These are phyloP conservation scores for Sporisorium exsertum DNA, from an alignment of 1,284 basidiomycete species.

Conservation along the genomic window DNA sequence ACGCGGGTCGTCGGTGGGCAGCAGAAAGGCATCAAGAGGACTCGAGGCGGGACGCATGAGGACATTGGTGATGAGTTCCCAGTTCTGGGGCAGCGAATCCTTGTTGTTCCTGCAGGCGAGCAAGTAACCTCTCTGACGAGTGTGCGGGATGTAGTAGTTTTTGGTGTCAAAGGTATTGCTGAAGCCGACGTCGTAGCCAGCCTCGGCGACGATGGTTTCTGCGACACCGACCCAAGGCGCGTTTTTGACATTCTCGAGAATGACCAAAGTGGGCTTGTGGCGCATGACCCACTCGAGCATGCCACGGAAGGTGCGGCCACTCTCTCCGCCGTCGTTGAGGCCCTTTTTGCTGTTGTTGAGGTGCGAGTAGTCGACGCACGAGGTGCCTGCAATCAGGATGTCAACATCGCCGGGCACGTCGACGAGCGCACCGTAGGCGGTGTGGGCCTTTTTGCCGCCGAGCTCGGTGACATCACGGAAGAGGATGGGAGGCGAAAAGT, in stretches of 20 bases:
- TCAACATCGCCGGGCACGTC: slow-evolving; percentile 91
- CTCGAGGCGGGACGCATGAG: slow-evolving; percentile 86
- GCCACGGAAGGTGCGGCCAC: slow-evolving; percentile 66
- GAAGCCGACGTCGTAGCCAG: slow-evolving; percentile 81
- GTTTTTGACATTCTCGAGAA: slow-evolving; percentile 91
- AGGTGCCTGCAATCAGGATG: slow-evolving; percentile 86
- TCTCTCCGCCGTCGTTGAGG: slow-evolving; percentile 64
- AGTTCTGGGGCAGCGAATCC: slow-evolving; percentile 72
- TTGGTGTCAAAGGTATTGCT: slow-evolving; percentile 82
- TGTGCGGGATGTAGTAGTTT: slow-evolving; percentile 93
- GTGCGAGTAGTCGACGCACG: slow-evolving; percentile 95
- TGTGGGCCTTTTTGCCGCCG: slow-evolving; percentile 74
- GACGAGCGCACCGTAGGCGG: slow-evolving; percentile 88
- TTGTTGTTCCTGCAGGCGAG: slow-evolving; percentile 55
- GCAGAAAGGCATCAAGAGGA: slow-evolving; percentile 89
- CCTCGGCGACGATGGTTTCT: slow-evolving; percentile 78
- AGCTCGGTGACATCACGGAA: slow-evolving; percentile 95
- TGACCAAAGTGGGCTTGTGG: slow-evolving; percentile 87
- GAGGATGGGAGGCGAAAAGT: slow-evolving; percentile 86
- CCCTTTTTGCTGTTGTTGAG: slow-evolving; percentile 91
- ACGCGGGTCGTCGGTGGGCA: slow-evolving; percentile 87
- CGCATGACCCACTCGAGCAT: slow-evolving; percentile 93
- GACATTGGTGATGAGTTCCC: slow-evolving; percentile 78
- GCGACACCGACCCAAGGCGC: slow-evolving; percentile 87
- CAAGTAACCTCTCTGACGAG: slow-evolving; percentile 69